These are phyloP conservation scores for Trichoderma simmonsii DNA, from an alignment of 2,329 filamentous ascomycete genomes.

Conservation along the genomic window DNA sequence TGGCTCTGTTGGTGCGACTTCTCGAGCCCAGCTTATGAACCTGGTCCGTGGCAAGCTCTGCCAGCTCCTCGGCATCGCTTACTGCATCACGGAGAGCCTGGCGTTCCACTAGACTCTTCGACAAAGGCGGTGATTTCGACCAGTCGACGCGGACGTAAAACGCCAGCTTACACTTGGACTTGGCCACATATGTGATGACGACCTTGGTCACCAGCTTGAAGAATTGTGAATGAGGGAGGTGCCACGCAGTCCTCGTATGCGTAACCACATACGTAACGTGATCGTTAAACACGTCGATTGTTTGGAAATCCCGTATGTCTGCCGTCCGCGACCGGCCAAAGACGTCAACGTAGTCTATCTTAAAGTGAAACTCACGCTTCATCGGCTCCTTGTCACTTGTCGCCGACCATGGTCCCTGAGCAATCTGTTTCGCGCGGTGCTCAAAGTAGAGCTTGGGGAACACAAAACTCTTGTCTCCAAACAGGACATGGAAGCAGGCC, in stretches of 20 bases:
- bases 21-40: constrained; percentile 70
- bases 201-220: constrained; percentile 87
- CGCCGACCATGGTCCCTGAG: constrained; percentile 75
- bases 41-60: constrained; percentile 73
- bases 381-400: constrained; percentile 66
- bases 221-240: constrained; percentile 74
- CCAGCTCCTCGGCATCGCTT: constrained; percentile 69
- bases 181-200: constrained; percentile 89
- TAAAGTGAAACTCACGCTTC: constrained; percentile 77
- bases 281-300: constrained; percentile 78
- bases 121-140: constrained; percentile 63
- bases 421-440: constrained; percentile 71
- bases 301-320: constrained; percentile 76
- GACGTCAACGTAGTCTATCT: constrained; percentile 64
- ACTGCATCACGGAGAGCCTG: constrained; percentile 74
- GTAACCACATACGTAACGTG: constrained; percentile 67
- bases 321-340: constrained; percentile 59
- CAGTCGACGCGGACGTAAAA: constrained; percentile 88
- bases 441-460: constrained; percentile 91
- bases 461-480: constrained; percentile 92
- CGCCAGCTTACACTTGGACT: constrained; percentile 87
- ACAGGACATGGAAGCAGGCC: constrained; percentile 91
- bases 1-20: constrained; percentile 71
- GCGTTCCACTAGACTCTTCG: constrained; percentile 60
- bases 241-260: constrained; percentile 67